These are phyloP conservation scores for Diaporthe sp. DNA, from an alignment of 2,329 filamentous ascomycete species.

Conservation along the genomic window DNA sequence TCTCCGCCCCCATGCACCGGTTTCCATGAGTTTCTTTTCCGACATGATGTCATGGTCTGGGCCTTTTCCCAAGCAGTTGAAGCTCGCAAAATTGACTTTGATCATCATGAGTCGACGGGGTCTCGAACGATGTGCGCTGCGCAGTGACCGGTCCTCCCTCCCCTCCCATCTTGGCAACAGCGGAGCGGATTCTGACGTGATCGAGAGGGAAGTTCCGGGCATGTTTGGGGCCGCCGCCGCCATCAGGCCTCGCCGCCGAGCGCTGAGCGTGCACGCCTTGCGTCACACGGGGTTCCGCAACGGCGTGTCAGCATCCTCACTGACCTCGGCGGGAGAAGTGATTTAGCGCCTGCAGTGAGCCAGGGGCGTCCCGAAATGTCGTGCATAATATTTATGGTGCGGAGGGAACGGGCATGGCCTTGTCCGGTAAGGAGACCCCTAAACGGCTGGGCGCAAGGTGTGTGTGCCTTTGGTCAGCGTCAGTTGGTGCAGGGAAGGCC, in stretches of 20 bases:
- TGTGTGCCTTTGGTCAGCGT: not conserved
- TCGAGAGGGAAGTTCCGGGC: conserved; percentile 7
- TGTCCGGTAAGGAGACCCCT: conserved; percentile 15
- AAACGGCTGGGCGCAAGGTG: not conserved
- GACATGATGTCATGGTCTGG: conserved; percentile 7
- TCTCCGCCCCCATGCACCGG: conserved; percentile 5
- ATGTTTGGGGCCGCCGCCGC: conserved; percentile 5
- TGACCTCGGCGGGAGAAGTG: not conserved
- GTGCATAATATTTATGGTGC: conserved; percentile 7
- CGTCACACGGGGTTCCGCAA: not conserved
- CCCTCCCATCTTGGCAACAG: conserved; percentile 31
- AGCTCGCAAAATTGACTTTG: conserved; percentile 20
- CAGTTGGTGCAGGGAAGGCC: not conserved
- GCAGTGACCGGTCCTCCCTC: not conserved
- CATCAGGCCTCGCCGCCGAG: not conserved
- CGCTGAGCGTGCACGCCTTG: not conserved
- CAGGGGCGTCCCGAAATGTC: conserved; percentile 10
- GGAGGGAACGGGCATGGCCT: not conserved
- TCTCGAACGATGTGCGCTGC: conserved; percentile 3
- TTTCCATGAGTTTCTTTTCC: conserved; percentile 14
- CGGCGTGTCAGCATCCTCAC: not conserved
- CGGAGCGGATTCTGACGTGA: conserved; percentile 24
- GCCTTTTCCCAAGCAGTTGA: not conserved
- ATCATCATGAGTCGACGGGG: conserved; percentile 17
- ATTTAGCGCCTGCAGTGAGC: not conserved